These are phyloP conservation scores for Microcera coccophila DNA, from an alignment of 2,329 filamentous ascomycete genomes.

Conservation along the genomic window DNA sequence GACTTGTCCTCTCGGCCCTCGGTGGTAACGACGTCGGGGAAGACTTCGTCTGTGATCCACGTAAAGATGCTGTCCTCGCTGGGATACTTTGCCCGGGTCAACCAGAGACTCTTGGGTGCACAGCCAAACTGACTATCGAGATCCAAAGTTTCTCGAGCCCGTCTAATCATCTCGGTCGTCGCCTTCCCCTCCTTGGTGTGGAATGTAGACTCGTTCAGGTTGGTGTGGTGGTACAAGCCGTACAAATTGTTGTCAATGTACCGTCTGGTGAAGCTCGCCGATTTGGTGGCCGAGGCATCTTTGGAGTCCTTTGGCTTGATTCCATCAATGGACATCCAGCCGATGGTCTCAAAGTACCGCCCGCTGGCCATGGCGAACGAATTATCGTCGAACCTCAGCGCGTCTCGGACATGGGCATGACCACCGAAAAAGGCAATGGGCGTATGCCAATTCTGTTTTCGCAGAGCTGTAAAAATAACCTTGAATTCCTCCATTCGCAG, in stretches of 20 bases:
- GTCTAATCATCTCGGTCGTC: constrained; percentile 64
- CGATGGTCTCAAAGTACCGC: constrained; percentile 91
- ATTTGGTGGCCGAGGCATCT: constrained; percentile 29
- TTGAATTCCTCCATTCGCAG: constrained; percentile 77
- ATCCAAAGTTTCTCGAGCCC: constrained; percentile 64
- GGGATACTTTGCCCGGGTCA: constrained; percentile 73
- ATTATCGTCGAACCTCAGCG: constrained; percentile 71
- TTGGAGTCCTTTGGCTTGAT: constrained; percentile 34
- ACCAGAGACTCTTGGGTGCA: constrained; percentile 75
- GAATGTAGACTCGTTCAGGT: constrained; percentile 68
- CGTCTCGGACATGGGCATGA: constrained; percentile 85
- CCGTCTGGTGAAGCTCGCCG: constrained; percentile 64
- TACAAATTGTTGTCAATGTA: constrained; percentile 95
- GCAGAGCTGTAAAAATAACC: constrained; percentile 72
- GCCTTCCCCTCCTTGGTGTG: constrained; percentile 69
- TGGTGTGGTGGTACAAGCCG: constrained; percentile 77
- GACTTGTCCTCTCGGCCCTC: constrained; percentile 56
- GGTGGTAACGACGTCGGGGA: constrained; percentile 63
- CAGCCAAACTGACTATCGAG: constrained; percentile 79
- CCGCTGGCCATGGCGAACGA: constrained; percentile 81
- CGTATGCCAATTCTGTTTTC: constrained; percentile 70
- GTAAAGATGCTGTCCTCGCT: constrained; percentile 72
- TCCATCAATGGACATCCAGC: constrained; percentile 83
- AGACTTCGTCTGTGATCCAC: constrained; percentile 71
- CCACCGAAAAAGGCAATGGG: constrained; percentile 92